phyloP scores from a whole-genome alignment of 1,284 basidiomycete species.

The Rhizoctonia solani region DNA sequence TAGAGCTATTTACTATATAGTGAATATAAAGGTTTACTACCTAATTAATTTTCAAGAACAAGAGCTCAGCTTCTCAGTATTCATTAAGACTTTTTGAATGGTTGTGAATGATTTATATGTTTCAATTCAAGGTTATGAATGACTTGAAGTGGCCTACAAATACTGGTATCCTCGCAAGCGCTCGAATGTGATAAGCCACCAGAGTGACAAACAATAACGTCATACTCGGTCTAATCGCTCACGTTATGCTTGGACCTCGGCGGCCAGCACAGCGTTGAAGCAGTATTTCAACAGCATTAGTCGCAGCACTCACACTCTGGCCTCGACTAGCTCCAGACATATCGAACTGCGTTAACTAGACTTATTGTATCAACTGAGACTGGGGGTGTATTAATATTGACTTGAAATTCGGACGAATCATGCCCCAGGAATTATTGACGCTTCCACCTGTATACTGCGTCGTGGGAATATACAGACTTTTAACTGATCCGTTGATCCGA shows the following conservation, averaged over 20 bases:
- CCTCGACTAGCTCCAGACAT: no score
- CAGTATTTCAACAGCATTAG: neutral
- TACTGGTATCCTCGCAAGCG: no score
- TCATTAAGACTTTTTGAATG: no score
- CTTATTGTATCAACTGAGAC: neutral
- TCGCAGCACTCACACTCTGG: neutral
- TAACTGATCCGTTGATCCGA: slow-evolving; percentile 66
- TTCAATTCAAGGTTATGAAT: no score
- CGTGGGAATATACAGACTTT: slow-evolving; percentile 73
- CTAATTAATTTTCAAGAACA: no score
- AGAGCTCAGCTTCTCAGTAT: no score
- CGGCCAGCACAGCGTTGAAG: neutral
- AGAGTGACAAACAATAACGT: neutral
- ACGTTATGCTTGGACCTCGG: neutral
- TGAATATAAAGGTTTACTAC: no score
- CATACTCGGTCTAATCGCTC: neutral
- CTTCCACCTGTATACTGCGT: slow-evolving; percentile 75
- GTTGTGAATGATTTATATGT: no score
- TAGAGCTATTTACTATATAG: no score
- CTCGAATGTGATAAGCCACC: no score
- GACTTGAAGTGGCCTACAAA: no score
- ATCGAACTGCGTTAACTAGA: no score
- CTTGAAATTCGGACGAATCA: neutral
- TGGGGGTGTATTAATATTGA: neutral
- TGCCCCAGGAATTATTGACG: slow-evolving; percentile 53